Evolutionary conservation across 805 yeast species (phyloP).

Genomic region (Candida succiphila): DNA sequence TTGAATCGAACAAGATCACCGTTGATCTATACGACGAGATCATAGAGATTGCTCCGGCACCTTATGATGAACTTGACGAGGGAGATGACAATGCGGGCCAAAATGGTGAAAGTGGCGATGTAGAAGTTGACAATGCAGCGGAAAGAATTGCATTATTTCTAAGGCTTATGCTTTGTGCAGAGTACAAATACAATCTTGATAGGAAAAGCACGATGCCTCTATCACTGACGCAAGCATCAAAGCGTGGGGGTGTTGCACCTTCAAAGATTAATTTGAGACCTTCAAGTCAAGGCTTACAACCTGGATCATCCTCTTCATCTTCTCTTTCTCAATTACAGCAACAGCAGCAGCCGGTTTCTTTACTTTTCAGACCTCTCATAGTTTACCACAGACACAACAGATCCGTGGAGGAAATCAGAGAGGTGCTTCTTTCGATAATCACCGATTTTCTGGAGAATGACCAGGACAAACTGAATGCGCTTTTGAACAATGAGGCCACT

Average conservation of each 20-base stretch:
- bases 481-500: constrained; percentile 4
- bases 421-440: constrained; percentile 11
- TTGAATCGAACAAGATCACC: constrained; percentile 53
- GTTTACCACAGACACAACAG: constrained; percentile 50
- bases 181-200: constrained; percentile 37
- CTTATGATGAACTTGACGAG: constrained; percentile 26
- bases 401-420: constrained; percentile 25
- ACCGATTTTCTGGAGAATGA: constrained; percentile 5
- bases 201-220: constrained; percentile 37
- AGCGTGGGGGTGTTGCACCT: no score
- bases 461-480: constrained; percentile 10
- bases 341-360: constrained; percentile 3
- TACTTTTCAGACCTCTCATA: constrained; percentile 44
- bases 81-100: constrained; percentile 22
- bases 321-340: no score
- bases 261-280: no score
- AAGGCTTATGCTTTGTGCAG: constrained; percentile 52
- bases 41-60: constrained; percentile 61
- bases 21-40: constrained; percentile 57
- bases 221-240: constrained; percentile 24
- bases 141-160: constrained; percentile 42
- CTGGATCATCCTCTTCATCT: no score
- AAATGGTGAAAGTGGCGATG: constrained; percentile 24
- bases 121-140: constrained; percentile 27
- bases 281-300: no score